Percentiles rank a stretch among this genome's conserved stretches.
These are phyloP conservation scores for Syzygium aromaticum DNA, from an alignment of 345 rosid genomes.

Conservation along the genomic window DNA sequence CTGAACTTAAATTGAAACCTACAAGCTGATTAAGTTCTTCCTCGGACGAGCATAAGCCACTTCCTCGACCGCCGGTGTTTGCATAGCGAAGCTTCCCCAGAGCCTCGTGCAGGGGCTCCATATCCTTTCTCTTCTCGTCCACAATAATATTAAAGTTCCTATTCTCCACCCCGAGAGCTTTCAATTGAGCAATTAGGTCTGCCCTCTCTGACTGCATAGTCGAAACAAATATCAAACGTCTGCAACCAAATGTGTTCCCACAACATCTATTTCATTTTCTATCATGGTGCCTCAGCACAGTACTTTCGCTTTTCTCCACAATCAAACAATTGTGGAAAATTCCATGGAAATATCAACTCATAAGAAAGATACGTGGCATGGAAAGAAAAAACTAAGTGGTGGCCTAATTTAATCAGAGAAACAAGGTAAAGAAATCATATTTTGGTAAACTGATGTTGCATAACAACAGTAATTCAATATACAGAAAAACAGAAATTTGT, in stretches of 20 bases:
- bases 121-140: constrained; percentile 64
- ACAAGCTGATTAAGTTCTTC: constrained; percentile 75
- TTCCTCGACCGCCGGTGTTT: constrained; percentile 23
- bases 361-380: background rate
- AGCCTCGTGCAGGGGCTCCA: constrained; percentile 84
- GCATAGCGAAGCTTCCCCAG: constrained; percentile 62
- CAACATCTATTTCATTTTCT: background rate
- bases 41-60: constrained; percentile 72
- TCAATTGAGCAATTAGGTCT: constrained; percentile 33
- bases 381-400: background rate
- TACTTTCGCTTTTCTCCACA: background rate
- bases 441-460: background rate
- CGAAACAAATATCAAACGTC: background rate
- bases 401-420: background rate
- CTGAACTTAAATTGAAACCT: constrained; percentile 13
- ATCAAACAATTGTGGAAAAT: background rate
- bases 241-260: background rate
- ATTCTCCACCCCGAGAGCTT: constrained; percentile 22
- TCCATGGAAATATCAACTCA: background rate
- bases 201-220: constrained; percentile 29
- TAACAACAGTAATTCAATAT: background rate
- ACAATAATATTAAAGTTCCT: constrained; percentile 24
- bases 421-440: background rate
- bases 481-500: background rate
- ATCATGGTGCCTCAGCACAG: background rate